Conservation (phyloP, 129 eudicot genomes). For the Helianthus annuus region DNA sequence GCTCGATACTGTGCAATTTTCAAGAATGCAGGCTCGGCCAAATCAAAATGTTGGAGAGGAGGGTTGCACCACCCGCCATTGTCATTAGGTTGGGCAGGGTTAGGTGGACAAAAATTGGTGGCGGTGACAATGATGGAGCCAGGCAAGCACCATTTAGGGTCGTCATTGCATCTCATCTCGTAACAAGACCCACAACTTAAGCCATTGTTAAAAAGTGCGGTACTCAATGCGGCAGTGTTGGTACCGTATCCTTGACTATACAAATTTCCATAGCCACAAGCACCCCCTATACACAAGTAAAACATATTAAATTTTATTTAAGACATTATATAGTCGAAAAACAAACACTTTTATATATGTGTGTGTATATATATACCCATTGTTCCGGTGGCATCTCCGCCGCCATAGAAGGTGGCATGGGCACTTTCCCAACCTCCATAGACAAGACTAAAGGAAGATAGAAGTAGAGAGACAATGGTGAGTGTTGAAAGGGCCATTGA, state of each 20-base stretch:
- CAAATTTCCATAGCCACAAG: slow-evolving; percentile 84
- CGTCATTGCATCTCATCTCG: slow-evolving; percentile 62
- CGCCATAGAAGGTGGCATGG: slow-evolving; percentile 90
- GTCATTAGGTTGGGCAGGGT: slow-evolving; percentile 60
- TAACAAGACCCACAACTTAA: slow-evolving; percentile 79
- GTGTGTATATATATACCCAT: slow-evolving; percentile 54
- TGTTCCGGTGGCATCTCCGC: slow-evolving; percentile 89
- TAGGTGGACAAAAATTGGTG: slow-evolving; percentile 85
- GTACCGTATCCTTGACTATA: slow-evolving; percentile 87
- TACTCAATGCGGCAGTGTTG: slow-evolving; percentile 81
- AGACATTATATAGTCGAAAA: not conserved
- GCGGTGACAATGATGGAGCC: slow-evolving; percentile 74
- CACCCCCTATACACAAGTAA: slow-evolving; percentile 59
- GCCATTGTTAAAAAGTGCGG: slow-evolving; percentile 82
- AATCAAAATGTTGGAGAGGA: slow-evolving; percentile 82
- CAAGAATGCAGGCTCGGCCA: slow-evolving; percentile 81
- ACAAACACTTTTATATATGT: not conserved
- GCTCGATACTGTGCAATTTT: slow-evolving; percentile 83
- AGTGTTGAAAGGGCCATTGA: slow-evolving; percentile 49
- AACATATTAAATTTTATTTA: not conserved
- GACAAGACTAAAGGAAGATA: slow-evolving; percentile 38
- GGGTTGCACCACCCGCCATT: slow-evolving; percentile 96
- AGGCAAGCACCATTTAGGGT: slow-evolving; percentile 61
- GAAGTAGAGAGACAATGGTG: slow-evolving; percentile 38
- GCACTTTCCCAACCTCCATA: slow-evolving; percentile 74